Base-by-base conservation (phyloP, 2,329 filamentous ascomycete species). In the Aspergillus latus region DNA sequence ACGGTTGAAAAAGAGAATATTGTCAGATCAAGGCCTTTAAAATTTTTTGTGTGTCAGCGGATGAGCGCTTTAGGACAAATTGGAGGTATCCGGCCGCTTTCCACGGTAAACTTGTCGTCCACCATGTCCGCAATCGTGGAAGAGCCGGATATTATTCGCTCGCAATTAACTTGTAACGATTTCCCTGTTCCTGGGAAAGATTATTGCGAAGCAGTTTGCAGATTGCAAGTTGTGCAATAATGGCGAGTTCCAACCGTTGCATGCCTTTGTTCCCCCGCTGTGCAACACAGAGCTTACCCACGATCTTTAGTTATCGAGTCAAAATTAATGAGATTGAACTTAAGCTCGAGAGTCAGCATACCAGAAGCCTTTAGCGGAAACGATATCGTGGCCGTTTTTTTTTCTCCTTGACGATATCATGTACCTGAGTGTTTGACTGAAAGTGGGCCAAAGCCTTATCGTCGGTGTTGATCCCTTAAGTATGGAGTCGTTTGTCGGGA, bases 1-100 rank as follows among this genome's bases (percentile, higher is more conserved):
- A 79, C 78, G 45, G 75, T 75, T 69, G 78, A 69, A 44, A 76
- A 78, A 15, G 76, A 78, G 42, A 73, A 56, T 55, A 79, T 74
- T 68, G 76, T 76, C 64, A 79, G 62, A 49, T 72, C 66, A 52
- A 79, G 70, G 56, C 76, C 76, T 57, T 78, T 70, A 67, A 78
- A 79, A 67, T 76, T 21, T 79, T 59, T 5, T 34, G 10, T 21
- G 21, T 21, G 21, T 21, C 10, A 37, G 43, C 26, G 5, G 43
- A n/a, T 10, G 28, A 10, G 16, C 15, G 32, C n/a, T 21, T 39
- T 28, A 49, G 46, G 46, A 37, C 34, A 49, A 16, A 39, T 37
- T 49, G 11, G 16, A 26, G 45, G 30, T 10, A 15, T 49, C 15
- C 13, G 21, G 46, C 32, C 28, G 21, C 46, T n/a, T 21, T 30